Evolutionary conservation across 306 rosid species (phyloP).

Genomic region (Cicer cuneatum): DNA sequence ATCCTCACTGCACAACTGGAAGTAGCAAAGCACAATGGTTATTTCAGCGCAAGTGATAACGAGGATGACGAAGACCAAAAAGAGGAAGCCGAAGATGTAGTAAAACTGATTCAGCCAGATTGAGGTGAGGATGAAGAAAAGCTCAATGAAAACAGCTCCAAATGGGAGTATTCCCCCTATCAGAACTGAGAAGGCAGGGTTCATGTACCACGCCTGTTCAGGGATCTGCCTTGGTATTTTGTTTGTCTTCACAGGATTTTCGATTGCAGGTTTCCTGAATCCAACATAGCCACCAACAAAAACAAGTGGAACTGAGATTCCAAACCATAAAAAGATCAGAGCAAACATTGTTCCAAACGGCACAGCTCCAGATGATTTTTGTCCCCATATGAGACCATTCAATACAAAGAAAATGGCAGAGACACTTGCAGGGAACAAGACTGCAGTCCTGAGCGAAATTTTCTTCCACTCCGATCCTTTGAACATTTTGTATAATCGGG

Average conservation of each 20-base stretch:
- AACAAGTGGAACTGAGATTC: conserved; percentile 95
- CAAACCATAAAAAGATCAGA: conserved; percentile 92
- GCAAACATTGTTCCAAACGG: conserved; percentile 99
- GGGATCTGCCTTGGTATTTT: conserved; percentile 99
- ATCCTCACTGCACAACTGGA: conserved; percentile 98
- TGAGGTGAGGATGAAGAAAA: conserved; percentile 95
- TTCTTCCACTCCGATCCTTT: conserved; percentile 96
- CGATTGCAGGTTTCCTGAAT: conserved; percentile 89
- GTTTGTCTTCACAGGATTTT: conserved; percentile 96
- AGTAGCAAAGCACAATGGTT: conserved; percentile 92
- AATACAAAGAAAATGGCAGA: conserved; percentile 77
- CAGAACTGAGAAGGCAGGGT: conserved; percentile 84
- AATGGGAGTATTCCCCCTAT: conserved; percentile 96
- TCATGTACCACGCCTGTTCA: conserved; percentile 99
- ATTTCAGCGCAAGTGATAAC: conserved; percentile 92
- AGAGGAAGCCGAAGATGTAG: conserved; percentile 97
- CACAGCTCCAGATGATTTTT: conserved; percentile 98
- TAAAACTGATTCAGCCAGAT: conserved; percentile 99
- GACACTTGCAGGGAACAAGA: conserved; percentile 79
- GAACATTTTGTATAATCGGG: conserved; percentile 89
- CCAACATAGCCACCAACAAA: conserved; percentile 94
- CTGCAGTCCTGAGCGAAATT: conserved; percentile 81
- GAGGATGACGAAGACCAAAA: conserved; percentile 87
- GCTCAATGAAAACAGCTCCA: conserved; percentile 97
- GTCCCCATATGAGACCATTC: conserved; percentile 90